Evolutionary conservation across 1,284 basidiomycete genomes (phyloP).

Genomic region (Fomitiporia mediterranea): DNA sequence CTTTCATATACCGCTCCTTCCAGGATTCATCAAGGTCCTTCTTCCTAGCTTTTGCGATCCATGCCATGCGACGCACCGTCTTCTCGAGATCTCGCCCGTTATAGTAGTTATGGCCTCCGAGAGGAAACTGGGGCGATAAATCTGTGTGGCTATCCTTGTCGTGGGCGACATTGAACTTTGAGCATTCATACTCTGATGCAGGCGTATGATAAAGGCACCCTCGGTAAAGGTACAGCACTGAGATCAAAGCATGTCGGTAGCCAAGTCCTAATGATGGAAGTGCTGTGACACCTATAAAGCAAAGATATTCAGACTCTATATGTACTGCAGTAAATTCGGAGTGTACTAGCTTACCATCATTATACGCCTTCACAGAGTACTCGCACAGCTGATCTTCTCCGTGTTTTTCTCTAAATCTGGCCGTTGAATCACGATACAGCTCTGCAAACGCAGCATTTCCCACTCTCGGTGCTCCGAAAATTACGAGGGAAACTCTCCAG

Average conservation of each 20-base stretch:
- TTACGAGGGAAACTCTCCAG: slow-evolving; percentile 34
- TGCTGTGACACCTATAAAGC: slow-evolving; percentile 42
- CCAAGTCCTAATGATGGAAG: slow-evolving; percentile 45
- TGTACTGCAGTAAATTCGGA: too few relatives aligned
- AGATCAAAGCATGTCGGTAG: slow-evolving; percentile 43
- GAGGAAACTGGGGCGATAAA: slow-evolving; percentile 28
- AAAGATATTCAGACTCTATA: background rate
- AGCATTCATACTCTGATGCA: slow-evolving; percentile 38
- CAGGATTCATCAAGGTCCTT: background rate
- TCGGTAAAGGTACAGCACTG: slow-evolving; percentile 43
- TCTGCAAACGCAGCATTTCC: slow-evolving; percentile 40
- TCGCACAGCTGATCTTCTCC: slow-evolving; percentile 39
- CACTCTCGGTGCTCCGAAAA: slow-evolving; percentile 46
- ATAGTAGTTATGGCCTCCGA: slow-evolving; percentile 58
- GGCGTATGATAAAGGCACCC: slow-evolving; percentile 45
- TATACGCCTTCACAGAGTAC: slow-evolving; percentile 48
- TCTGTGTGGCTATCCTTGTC: slow-evolving; percentile 21
- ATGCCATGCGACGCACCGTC: slow-evolving; percentile 31
- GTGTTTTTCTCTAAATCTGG: slow-evolving; percentile 31
- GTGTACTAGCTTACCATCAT: slow-evolving; percentile 39
- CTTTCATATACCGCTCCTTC: background rate
- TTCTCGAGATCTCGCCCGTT: slow-evolving; percentile 47
- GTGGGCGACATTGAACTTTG: slow-evolving; percentile 36
- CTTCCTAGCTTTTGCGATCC: background rate
- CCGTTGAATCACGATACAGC: slow-evolving; percentile 37